These are phyloP conservation scores for Laburnicola sp. DNA, from an alignment of 2,329 filamentous ascomycete species.

Conservation along the genomic window DNA sequence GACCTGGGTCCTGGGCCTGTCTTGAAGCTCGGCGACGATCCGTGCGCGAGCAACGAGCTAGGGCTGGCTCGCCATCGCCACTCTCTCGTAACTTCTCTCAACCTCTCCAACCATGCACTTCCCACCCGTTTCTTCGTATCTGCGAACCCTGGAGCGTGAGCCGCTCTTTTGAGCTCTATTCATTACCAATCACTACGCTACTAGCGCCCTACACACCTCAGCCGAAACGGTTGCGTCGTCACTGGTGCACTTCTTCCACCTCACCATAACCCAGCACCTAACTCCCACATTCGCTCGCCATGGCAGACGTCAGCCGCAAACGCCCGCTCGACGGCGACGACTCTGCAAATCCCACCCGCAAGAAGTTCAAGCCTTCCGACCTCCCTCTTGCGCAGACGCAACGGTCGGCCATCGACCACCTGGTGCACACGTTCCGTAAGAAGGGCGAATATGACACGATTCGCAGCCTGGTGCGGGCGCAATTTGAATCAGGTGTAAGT, in stretches of 20 bases:
- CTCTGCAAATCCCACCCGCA: slow-evolving; percentile 45
- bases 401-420: slow-evolving; percentile 70
- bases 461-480: slow-evolving; percentile 75
- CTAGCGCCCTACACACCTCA: neutral
- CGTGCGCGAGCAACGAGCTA: slow-evolving; percentile 2
- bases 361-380: slow-evolving; percentile 73
- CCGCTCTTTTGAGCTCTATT: neutral
- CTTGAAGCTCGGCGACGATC: slow-evolving; percentile 21
- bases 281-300: slow-evolving; percentile 18
- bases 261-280: slow-evolving; percentile 4
- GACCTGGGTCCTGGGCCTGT: slow-evolving; percentile 18
- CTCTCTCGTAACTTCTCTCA: slow-evolving; percentile 22
- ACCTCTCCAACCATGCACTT: slow-evolving; percentile 11
- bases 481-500: slow-evolving; percentile 70
- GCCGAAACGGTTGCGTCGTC: too few relatives aligned
- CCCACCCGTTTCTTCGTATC: neutral
- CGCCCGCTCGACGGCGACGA: slow-evolving; percentile 35
- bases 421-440: slow-evolving; percentile 83
- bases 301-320: slow-evolving; percentile 41
- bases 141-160: neutral
- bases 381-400: slow-evolving; percentile 74
- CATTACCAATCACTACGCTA: neutral
- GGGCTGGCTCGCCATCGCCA: slow-evolving; percentile 10
- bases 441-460: slow-evolving; percentile 80
- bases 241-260: neutral